Conservation (phyloP, 139 green algal species). For the Chlorella sp. region DNA sequence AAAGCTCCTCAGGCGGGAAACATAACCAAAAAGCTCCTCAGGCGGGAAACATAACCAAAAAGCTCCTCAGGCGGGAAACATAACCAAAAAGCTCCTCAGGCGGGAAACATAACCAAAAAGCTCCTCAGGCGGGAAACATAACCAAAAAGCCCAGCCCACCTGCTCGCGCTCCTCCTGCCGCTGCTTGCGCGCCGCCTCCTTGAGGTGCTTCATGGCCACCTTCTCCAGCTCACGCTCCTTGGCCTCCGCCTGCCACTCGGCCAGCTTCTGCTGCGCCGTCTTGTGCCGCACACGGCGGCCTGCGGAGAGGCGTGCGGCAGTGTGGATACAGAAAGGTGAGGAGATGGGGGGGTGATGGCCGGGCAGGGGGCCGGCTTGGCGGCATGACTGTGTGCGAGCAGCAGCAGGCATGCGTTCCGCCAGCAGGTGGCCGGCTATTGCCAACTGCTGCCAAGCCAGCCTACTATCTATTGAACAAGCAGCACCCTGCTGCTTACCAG, state of each 20-base stretch:
- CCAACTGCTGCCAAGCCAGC: neutral
- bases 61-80: no score
- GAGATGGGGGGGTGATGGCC: neutral
- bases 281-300: slow-evolving; percentile 39
- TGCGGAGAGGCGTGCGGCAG: neutral
- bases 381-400: neutral
- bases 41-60: no score
- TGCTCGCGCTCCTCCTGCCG: slow-evolving; percentile 48
- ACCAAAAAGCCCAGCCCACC: slow-evolving; percentile 32
- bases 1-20: no score
- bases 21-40: no score
- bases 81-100: no score
- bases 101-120: no score
- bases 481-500: no score
- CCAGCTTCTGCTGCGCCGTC: slow-evolving; percentile 79
- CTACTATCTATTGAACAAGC: no score
- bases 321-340: neutral
- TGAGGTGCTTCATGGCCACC: slow-evolving; percentile 77
- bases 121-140: no score
- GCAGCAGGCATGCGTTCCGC: neutral
- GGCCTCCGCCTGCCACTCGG: slow-evolving; percentile 77
- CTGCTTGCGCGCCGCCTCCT: slow-evolving; percentile 67
- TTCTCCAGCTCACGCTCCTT: slow-evolving; percentile 87
- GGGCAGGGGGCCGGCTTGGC: neutral
- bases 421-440: neutral